A percentile compares a stretch with the other conserved stretches of the same genome.
These are phyloP conservation scores for Apiospora hydei DNA, from an alignment of 2,329 filamentous ascomycete genomes.

Conservation along the genomic window DNA sequence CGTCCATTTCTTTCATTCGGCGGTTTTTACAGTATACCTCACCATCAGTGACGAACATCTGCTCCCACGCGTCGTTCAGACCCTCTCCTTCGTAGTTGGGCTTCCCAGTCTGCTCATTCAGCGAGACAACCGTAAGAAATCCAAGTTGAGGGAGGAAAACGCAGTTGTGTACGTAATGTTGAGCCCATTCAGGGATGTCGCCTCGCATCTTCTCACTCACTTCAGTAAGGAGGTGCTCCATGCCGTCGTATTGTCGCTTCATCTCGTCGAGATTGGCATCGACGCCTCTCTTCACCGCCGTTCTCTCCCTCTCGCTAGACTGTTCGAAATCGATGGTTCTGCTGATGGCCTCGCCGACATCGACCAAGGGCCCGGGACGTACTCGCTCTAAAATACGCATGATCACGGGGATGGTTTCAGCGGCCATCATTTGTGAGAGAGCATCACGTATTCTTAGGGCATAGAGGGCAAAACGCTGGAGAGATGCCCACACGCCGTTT, in stretches of 20 bases:
- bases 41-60: slow-evolving; percentile 75
- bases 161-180: slow-evolving; percentile 70
- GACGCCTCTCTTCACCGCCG: slow-evolving; percentile 75
- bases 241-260: slow-evolving; percentile 78
- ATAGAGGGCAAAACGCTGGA: slow-evolving; percentile 75
- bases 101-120: slow-evolving; percentile 64
- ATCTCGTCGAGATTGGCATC: slow-evolving; percentile 78
- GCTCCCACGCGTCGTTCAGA: slow-evolving; percentile 72
- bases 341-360: slow-evolving; percentile 74
- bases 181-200: slow-evolving; percentile 67
- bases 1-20: slow-evolving; percentile 82
- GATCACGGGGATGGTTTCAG: slow-evolving; percentile 58
- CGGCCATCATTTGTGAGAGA: slow-evolving; percentile 63
- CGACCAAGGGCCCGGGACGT: slow-evolving; percentile 64
- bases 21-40: slow-evolving; percentile 86
- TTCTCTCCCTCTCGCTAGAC: slow-evolving; percentile 74
- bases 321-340: slow-evolving; percentile 82
- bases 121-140: slow-evolving; percentile 79
- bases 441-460: slow-evolving; percentile 73
- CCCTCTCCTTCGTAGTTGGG: slow-evolving; percentile 70
- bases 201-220: slow-evolving; percentile 70
- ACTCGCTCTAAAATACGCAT: slow-evolving; percentile 67
- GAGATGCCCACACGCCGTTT: slow-evolving; percentile 75
- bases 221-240: slow-evolving; percentile 75
- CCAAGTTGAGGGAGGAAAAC: slow-evolving; percentile 92